Percentiles rank a stretch among this genome's conserved stretches.
Conservation (phyloP, 306 rosid species). For the Macrotyloma uniflorum region DNA sequence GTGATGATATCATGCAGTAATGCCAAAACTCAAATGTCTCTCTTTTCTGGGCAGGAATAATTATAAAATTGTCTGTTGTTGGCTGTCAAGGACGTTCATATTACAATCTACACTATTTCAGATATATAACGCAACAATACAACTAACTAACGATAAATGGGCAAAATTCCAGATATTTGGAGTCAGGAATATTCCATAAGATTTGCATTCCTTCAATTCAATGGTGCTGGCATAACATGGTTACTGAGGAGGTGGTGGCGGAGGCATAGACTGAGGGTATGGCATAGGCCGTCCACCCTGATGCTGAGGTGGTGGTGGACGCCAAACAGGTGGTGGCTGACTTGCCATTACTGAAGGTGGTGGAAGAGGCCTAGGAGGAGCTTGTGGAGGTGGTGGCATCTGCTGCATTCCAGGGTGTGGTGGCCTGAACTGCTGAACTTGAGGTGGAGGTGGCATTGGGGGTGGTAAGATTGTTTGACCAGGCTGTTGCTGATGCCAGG, state of each 20-base stretch:
- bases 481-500: slow-evolving; percentile 84
- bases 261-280: slow-evolving; percentile 70
- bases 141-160: slow-evolving; percentile 27
- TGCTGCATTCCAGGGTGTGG: slow-evolving; percentile 85
- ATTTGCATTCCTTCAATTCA: slow-evolving; percentile 42
- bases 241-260: slow-evolving; percentile 56
- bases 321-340: slow-evolving; percentile 78
- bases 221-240: slow-evolving; percentile 52
- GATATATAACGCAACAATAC: slow-evolving; percentile 38
- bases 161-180: slow-evolving; percentile 28
- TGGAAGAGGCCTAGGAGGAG: slow-evolving; percentile 79
- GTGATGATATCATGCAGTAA: not conserved
- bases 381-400: slow-evolving; percentile 80
- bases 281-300: slow-evolving; percentile 58
- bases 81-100: slow-evolving; percentile 16
- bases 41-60: not conserved
- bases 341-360: slow-evolving; percentile 88
- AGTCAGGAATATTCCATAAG: slow-evolving; percentile 2
- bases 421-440: slow-evolving; percentile 85
- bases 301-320: slow-evolving; percentile 82
- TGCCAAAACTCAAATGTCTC: not conserved
- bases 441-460: slow-evolving; percentile 63
- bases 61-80: no score
- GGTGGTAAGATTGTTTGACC: slow-evolving; percentile 65
- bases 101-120: slow-evolving; percentile 31